Evolutionary conservation across 2,329 filamentous ascomycete genomes (phyloP).

Genomic region (Alternaria sp.): DNA sequence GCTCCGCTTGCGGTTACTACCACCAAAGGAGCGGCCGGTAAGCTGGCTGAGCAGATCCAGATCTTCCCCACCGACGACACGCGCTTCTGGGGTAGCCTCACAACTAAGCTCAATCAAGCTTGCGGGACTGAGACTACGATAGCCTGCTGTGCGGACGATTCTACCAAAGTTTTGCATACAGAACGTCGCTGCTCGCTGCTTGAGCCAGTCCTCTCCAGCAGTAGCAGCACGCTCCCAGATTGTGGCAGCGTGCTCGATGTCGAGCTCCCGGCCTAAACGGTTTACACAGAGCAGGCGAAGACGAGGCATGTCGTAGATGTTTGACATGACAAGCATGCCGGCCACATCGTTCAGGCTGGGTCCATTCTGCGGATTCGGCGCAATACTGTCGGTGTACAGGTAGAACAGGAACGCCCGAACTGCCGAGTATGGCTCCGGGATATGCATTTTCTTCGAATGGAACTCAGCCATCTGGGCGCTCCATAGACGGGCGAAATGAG

Average conservation of each 20-base stretch:
- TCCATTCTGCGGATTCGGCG: slow-evolving; percentile 55
- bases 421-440: slow-evolving; percentile 92
- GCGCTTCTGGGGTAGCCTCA: slow-evolving; percentile 91
- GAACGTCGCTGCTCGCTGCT: slow-evolving; percentile 85
- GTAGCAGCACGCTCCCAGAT: slow-evolving; percentile 95
- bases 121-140: slow-evolving; percentile 78
- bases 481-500: slow-evolving; percentile 93
- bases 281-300: slow-evolving; percentile 91
- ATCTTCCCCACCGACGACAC: slow-evolving; percentile 88
- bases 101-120: slow-evolving; percentile 91
- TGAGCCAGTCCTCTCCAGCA: slow-evolving; percentile 92
- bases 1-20: slow-evolving; percentile 56
- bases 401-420: slow-evolving; percentile 96
- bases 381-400: slow-evolving; percentile 93
- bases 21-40: slow-evolving; percentile 48
- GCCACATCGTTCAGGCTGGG: slow-evolving; percentile 82
- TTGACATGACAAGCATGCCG: slow-evolving; percentile 94
- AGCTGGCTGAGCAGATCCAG: slow-evolving; percentile 69
- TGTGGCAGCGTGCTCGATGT: slow-evolving; percentile 92
- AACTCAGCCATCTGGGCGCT: slow-evolving; percentile 96
- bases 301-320: slow-evolving; percentile 96
- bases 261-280: slow-evolving; percentile 86
- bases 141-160: slow-evolving; percentile 87
- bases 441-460: slow-evolving; percentile 96
- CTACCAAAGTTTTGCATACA: slow-evolving; percentile 95